These are phyloP conservation scores for Eustoma russellianum DNA, from an alignment of 257 asterid genomes.

Conservation along the genomic window DNA sequence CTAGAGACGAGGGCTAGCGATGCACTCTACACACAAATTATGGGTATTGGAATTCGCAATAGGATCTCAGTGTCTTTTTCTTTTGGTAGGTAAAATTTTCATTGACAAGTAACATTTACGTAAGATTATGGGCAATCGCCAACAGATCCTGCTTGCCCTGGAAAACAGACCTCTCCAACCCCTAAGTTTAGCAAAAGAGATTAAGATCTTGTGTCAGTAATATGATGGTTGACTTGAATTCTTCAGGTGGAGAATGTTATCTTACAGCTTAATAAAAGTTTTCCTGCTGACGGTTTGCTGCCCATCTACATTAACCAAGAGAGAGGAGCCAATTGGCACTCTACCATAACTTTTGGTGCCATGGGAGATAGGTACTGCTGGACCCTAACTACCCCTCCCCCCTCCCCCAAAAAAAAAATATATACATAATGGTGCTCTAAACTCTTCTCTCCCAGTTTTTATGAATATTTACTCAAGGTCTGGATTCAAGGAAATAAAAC, in stretches of 20 bases:
- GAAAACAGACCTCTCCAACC: too few species aligned
- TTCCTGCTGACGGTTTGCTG: constrained; percentile 91
- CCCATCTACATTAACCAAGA: constrained; percentile 89
- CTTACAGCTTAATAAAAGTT: constrained; percentile 72
- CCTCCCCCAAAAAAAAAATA: too few species aligned
- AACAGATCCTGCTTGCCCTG: too few species aligned
- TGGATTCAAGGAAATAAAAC: constrained; percentile 99
- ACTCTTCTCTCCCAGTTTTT: constrained; percentile 56
- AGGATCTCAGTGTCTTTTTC: too few species aligned
- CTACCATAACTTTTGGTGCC: constrained; percentile 97
- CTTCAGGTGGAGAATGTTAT: constrained; percentile 91
- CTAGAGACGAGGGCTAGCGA: too few species aligned
- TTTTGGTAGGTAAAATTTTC: too few species aligned
- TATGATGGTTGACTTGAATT: constrained; percentile 14
- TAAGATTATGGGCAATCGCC: too few species aligned
- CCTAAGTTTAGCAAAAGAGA: too few species aligned
- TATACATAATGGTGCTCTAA: constrained; percentile 5
- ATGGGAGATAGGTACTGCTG: constrained; percentile 92
- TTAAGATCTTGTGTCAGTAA: background rate
- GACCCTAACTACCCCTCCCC: too few species aligned
- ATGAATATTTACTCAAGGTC: constrained; percentile 92
- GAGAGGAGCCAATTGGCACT: constrained; percentile 57
- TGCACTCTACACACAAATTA: too few species aligned
- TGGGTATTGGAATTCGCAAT: too few species aligned
- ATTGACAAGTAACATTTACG: too few species aligned